Base-by-base conservation (phyloP, 257 asterid genomes). In the Ehretia macrophylla region DNA sequence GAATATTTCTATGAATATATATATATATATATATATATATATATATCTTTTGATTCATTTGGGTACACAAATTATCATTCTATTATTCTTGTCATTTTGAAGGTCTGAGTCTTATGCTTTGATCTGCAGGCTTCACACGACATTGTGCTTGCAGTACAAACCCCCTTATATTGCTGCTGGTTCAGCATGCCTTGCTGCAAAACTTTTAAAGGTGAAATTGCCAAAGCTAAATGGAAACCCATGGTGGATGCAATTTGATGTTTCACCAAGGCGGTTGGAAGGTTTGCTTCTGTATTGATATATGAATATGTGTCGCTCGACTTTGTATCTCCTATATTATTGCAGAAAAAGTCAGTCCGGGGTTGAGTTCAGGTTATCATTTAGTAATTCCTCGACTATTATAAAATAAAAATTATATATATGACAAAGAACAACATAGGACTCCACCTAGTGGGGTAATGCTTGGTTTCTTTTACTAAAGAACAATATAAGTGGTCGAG, bases 171-270 rank as follows among this genome's bases (percentile, higher is more conserved):
- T 81, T 66, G 83, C 87, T 19, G 87, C 85, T 59, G 84, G 91
- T 68, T 81, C 87, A 10, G 47, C 81, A 62, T 83, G 42, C 59
- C 82, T 83, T 55, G 83, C 84, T 69, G 85, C 85, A 49, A 78
- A 81, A 69, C 49, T 70, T 68, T 81, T 71, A 32, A 78, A 81
- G 61, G 70, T 71, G 56, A 78, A 78, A 71, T 63, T 83, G 73
- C 79, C 85, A 42, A 56, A 73, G 10, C 39, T 50, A 53, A 78
- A 78, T 23, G 81, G 80, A 56, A 80, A 67, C 8, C 70, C 62
- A 9, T 83, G 91, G 91, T 83, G 87, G 90, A 75, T 75, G 90
- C 85, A 75, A 17, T 83, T 83, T 74, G 83, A 80, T 64, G 86
- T 83, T 69, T 74, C 80, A 49, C 85, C 83, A 1, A 75, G 73